Conservation (phyloP, 1,139 yeast genomes). For the Kodamaea arcana region DNA sequence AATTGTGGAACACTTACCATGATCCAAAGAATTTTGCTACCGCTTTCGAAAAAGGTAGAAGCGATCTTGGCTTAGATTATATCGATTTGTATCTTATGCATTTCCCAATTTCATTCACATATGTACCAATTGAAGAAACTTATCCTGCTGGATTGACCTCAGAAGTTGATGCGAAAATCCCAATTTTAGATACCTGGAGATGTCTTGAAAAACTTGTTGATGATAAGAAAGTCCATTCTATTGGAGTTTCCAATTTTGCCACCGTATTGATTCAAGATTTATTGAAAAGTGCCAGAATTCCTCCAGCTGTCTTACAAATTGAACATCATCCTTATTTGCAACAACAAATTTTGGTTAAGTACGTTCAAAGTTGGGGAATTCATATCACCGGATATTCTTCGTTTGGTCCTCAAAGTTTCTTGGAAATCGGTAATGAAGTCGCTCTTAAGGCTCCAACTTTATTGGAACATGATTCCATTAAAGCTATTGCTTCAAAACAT, state of each 20-base stretch:
- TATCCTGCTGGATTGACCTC: conserved; percentile 76
- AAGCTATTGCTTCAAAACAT: conserved; percentile 51
- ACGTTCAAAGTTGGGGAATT: conserved; percentile 56
- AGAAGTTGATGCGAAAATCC: conserved; percentile 66
- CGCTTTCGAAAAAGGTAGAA: conserved; percentile 60
- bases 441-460: conserved; percentile 54
- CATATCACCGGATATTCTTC: conserved; percentile 84
- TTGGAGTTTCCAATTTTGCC: conserved; percentile 82
- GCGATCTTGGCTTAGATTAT: conserved; percentile 64
- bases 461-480: conserved; percentile 51
- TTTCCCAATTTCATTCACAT: conserved; percentile 75
- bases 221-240: conserved; percentile 64
- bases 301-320: conserved; percentile 80
- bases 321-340: conserved; percentile 92
- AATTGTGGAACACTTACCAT: conserved; percentile 78
- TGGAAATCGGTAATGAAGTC: conserved; percentile 52
- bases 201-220: conserved; percentile 62
- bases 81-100: conserved; percentile 74
- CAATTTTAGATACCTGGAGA: conserved; percentile 74
- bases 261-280: conserved; percentile 71
- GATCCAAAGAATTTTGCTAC: conserved; percentile 55
- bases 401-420: conserved; percentile 70
- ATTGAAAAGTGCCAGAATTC: conserved; percentile 64
- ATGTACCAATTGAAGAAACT: conserved; percentile 64
- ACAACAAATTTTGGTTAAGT: conserved; percentile 65